phyloP scores from a whole-genome alignment of 2,329 filamentous ascomycete species.

The Fusarium acutatum region DNA sequence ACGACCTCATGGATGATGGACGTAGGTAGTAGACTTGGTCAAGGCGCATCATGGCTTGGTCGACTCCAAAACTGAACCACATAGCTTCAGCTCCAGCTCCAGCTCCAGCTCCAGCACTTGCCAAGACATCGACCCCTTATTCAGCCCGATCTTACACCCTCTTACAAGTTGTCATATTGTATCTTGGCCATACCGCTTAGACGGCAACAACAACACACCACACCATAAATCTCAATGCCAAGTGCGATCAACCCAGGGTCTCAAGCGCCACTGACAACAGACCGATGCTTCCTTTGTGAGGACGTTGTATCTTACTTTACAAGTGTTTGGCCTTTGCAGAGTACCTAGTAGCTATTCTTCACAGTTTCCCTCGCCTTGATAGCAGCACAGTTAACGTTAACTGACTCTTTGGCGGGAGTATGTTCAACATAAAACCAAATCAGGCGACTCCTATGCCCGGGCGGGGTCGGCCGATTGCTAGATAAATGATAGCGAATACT shows the following conservation, averaged over 20 bases:
- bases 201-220: neutral
- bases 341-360: neutral
- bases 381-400: neutral
- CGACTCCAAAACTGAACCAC: neutral
- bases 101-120: neutral
- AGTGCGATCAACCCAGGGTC: conserved; percentile 4
- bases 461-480: neutral
- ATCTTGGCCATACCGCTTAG: neutral
- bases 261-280: neutral
- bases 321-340: too few species aligned
- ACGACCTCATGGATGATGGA: neutral
- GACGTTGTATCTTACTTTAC: neutral
- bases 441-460: neutral
- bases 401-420: neutral
- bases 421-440: neutral
- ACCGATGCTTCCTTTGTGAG: neutral
- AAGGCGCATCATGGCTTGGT: neutral
- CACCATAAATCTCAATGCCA: conserved; percentile 4
- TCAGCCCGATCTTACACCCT: neutral
- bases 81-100: neutral
- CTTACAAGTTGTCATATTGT: neutral
- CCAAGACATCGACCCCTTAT: neutral
- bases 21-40: neutral
- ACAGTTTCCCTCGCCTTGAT: neutral
- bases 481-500: neutral